Evolutionary conservation across 192 early-diverging fungal species (phyloP).

Genomic region (Mortierella claussenii): DNA sequence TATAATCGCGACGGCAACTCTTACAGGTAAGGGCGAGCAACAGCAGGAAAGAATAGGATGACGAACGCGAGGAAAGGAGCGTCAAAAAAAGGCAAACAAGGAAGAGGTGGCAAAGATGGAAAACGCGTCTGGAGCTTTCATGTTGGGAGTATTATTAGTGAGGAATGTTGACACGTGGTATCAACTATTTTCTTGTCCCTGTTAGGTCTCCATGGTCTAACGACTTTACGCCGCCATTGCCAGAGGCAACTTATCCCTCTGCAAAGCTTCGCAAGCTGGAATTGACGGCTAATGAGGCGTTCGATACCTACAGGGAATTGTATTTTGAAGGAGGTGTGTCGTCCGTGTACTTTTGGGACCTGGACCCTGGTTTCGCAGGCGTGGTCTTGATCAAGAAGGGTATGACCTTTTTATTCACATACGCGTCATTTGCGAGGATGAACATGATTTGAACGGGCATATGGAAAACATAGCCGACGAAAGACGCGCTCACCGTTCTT

Average conservation of each 20-base stretch:
- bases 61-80: not conserved
- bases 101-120: too few relatives aligned
- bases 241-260: slow-evolving; percentile 84
- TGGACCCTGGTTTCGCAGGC: slow-evolving; percentile 88
- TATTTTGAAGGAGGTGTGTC: slow-evolving; percentile 97
- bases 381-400: slow-evolving; percentile 97
- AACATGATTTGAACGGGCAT: too few relatives aligned
- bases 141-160: too few relatives aligned
- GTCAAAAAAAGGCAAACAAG: slow-evolving; percentile 6
- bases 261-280: slow-evolving; percentile 89
- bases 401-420: slow-evolving; percentile 31
- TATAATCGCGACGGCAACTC: slow-evolving; percentile 98
- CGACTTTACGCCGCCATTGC: slow-evolving; percentile 88
- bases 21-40: slow-evolving; percentile 70
- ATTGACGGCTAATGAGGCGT: slow-evolving; percentile 92
- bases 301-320: slow-evolving; percentile 95
- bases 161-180: too few relatives aligned
- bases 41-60: not conserved
- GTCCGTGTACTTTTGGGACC: slow-evolving; percentile 96
- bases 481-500: not conserved
- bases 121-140: too few relatives aligned
- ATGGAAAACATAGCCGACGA: too few relatives aligned
- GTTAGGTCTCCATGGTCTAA: slow-evolving; percentile 96
- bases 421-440: not conserved
- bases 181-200: not conserved